Evolutionary conservation across 1,139 yeast genomes (phyloP), one percentile per base, ranked within the genome.

Genomic region (Saccharomyces hybrid): DNA sequence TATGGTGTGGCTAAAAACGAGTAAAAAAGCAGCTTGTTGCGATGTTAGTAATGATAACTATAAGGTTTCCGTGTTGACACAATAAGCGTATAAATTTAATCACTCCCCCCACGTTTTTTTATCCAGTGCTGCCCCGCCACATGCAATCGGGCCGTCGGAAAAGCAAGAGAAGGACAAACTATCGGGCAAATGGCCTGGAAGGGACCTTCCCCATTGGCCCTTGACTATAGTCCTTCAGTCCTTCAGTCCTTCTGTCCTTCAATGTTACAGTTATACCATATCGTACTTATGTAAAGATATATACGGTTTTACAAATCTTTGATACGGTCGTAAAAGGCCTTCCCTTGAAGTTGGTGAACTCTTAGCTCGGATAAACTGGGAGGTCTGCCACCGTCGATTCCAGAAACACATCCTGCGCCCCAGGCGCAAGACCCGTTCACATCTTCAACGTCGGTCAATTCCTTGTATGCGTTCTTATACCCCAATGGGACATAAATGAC

Each of bases 321-420:
- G 5, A 51, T 56, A 27, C 53, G 50, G 38, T 55, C 57, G 51
- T 52, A 56, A 72, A 81, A 81, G 55, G 72, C 65, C 54, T 73
- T 67, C 69, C 85, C 86, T 71, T 82, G 86, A 56, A 66, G 69
- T 51, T 60, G 60, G 51, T 83, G 88, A 61, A 85, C 65, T 63
- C 79, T 78, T 66, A 78, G 72, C 73, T 85, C 93, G 56, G 83
- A 74, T 55, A 73, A 78, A 56, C 79, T 61, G 52, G 89, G 85
- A 68, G 76, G 76, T 77, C 91, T 82, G 23, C 86, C 80, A 61
- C 93, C 93, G 64, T 84, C 90, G 55, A 76, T 76, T 60, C 82
- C 88, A 41, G 93, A 87, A 62, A 76, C 77, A 53, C 85, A 73
- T 63, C 91, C 91, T 48, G 93, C 87, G 71, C 93, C 93, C 87